These are phyloP conservation scores for Phytophthora citricola DNA, from an alignment of 352 stramenopile species.

Conservation along the genomic window DNA sequence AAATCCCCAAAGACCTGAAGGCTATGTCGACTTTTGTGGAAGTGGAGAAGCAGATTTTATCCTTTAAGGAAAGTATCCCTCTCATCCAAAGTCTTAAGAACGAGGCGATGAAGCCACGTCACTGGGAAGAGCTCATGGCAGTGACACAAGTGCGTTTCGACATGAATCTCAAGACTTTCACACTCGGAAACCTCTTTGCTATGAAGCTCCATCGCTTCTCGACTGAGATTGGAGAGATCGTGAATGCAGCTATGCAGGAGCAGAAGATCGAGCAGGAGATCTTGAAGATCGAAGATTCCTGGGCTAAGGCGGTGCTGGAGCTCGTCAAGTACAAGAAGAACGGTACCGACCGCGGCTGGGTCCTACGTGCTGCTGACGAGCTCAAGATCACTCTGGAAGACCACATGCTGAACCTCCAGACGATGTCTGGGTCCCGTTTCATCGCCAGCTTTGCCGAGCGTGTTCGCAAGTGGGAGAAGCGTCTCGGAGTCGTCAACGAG, in stretches of 20 bases:
- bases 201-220: slow-evolving; percentile 94
- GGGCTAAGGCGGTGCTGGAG: slow-evolving; percentile 89
- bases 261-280: slow-evolving; percentile 95
- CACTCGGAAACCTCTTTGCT: slow-evolving; percentile 91
- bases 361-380: slow-evolving; percentile 85
- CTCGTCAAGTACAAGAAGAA: slow-evolving; percentile 95
- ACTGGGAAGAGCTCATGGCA: slow-evolving; percentile 92
- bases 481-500: slow-evolving; percentile 91
- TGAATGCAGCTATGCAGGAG: slow-evolving; percentile 94
- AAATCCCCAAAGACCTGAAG: slow-evolving; percentile 92
- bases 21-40: slow-evolving; percentile 91
- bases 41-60: slow-evolving; percentile 91
- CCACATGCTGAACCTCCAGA: slow-evolving; percentile 91
- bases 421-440: slow-evolving; percentile 93
- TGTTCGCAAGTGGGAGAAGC: slow-evolving; percentile 93
- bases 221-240: slow-evolving; percentile 92
- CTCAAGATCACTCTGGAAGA: slow-evolving; percentile 87
- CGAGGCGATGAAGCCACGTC: slow-evolving; percentile 92
- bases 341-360: slow-evolving; percentile 82
- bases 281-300: slow-evolving; percentile 92
- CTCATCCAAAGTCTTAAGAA: slow-evolving; percentile 96
- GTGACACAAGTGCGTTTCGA: slow-evolving; percentile 93
- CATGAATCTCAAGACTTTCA: slow-evolving; percentile 94
- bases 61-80: slow-evolving; percentile 95
- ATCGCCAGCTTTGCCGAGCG: slow-evolving; percentile 90